phyloP scores from a whole-genome alignment of 306 rosid species.

The Boehmeria nivea region DNA sequence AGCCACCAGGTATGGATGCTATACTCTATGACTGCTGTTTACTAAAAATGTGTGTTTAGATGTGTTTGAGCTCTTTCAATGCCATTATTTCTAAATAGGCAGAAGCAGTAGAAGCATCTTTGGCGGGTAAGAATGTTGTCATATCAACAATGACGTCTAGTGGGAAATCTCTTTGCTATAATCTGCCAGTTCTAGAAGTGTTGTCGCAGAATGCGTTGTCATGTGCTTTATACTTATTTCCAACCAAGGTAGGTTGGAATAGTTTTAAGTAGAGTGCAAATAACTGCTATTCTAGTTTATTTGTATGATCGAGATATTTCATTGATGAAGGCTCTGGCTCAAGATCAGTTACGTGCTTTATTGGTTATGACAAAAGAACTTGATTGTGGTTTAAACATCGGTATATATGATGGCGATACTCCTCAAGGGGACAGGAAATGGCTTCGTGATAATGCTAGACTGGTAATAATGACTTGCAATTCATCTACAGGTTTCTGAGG shows the following conservation, averaged over 20 bases:
- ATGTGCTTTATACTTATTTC: constrained; percentile 83
- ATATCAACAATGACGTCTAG: constrained; percentile 96
- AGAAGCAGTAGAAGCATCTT: constrained; percentile 71
- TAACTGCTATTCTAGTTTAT: neutral
- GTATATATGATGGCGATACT: constrained; percentile 93
- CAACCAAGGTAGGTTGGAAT: constrained; percentile 69
- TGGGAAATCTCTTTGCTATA: constrained; percentile 94
- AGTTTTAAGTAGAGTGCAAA: neutral
- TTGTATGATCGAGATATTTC: constrained; percentile 16
- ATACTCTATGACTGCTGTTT: constrained; percentile 10
- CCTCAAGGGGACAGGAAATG: constrained; percentile 53
- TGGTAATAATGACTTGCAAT: constrained; percentile 46
- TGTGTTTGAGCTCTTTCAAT: constrained; percentile 10
- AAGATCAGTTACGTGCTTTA: constrained; percentile 87
- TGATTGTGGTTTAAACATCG: constrained; percentile 53
- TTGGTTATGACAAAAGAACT: constrained; percentile 55
- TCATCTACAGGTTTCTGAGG: constrained; percentile 11
- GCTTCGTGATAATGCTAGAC: constrained; percentile 70
- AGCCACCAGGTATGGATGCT: constrained; percentile 72
- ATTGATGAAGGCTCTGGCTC: constrained; percentile 79
- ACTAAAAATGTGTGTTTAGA: constrained; percentile 18
- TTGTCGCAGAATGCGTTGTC: constrained; percentile 47
- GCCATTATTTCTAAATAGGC: constrained; percentile 34
- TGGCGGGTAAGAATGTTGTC: constrained; percentile 64
- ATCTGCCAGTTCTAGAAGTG: constrained; percentile 72